phyloP scores from a whole-genome alignment of 352 stramenopile genomes.

The Saprolegnia diclina region DNA sequence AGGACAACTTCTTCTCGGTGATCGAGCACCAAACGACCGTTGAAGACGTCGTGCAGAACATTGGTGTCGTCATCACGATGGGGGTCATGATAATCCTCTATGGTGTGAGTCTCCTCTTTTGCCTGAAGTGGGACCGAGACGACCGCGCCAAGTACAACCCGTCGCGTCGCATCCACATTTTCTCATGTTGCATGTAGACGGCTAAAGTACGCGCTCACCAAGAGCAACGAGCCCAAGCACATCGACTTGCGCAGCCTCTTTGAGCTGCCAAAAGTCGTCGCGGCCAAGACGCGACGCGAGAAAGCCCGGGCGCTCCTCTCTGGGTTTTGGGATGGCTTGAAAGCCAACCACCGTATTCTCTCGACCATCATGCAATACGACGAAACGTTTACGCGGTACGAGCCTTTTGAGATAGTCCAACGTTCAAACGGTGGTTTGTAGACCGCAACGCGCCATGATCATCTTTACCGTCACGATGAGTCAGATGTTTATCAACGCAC shows the following conservation, averaged over 20 bases:
- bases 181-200: conserved; percentile 31
- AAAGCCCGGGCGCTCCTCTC: conserved; percentile 40
- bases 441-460: conserved; percentile 49
- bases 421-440: neutral
- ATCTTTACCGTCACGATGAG: conserved; percentile 66
- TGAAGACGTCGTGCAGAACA: conserved; percentile 57
- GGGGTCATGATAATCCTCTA: conserved; percentile 48
- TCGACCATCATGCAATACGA: conserved; percentile 71
- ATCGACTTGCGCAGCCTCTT: conserved; percentile 56
- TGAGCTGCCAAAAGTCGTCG: conserved; percentile 35
- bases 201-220: conserved; percentile 29
- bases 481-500: conserved; percentile 66
- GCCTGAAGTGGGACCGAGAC: conserved; percentile 49
- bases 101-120: conserved; percentile 47
- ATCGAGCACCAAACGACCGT: conserved; percentile 51
- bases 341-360: conserved; percentile 58
- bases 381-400: conserved; percentile 50
- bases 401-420: neutral
- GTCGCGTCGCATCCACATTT: too few species aligned
- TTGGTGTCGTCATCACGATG: conserved; percentile 49
- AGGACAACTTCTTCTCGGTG: conserved; percentile 60
- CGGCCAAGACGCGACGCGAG: conserved; percentile 28
- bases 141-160: conserved; percentile 39
- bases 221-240: conserved; percentile 30
- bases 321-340: conserved; percentile 48